A percentile compares a stretch with the other conserved stretches of the same genome.
These are phyloP conservation scores for Solioccasus polychromus DNA, from an alignment of 768 basidiomycete species.

Conservation along the genomic window DNA sequence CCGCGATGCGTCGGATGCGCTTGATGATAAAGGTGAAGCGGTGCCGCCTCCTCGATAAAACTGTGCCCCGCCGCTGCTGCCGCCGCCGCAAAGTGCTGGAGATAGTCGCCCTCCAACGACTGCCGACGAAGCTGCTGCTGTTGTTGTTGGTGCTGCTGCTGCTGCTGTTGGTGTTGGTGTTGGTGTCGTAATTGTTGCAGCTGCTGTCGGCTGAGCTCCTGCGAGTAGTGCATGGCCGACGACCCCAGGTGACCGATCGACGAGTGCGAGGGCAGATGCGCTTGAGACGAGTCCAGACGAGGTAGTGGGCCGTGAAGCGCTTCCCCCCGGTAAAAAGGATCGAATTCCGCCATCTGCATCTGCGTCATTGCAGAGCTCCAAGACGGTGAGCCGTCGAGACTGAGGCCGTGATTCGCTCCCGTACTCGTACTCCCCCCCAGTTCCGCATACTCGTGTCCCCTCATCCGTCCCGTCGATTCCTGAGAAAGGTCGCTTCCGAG, in stretches of 20 bases:
- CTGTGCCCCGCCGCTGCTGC: constrained; percentile 27
- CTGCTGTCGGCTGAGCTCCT: constrained; percentile 47
- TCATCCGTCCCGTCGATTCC: constrained; percentile 53
- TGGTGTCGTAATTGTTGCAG: constrained; percentile 36
- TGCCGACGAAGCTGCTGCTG: constrained; percentile 32
- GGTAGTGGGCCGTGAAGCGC: constrained; percentile 41
- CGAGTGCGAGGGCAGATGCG: constrained; percentile 49
- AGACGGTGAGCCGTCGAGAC: constrained; percentile 76
- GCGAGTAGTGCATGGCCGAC: constrained; percentile 40
- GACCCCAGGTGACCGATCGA: constrained; percentile 43
- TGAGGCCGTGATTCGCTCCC: constrained; percentile 74
- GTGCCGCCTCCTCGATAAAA: constrained; percentile 30
- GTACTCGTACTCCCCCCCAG: constrained; percentile 59
- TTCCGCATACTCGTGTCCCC: constrained; percentile 33
- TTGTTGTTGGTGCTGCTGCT: constrained; percentile 36
- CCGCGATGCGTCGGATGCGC: constrained; percentile 34
- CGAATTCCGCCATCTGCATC: constrained; percentile 43
- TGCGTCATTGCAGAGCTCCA: constrained; percentile 86
- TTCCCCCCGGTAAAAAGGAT: constrained; percentile 42
- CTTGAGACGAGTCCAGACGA: constrained; percentile 45
- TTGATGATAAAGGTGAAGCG: constrained; percentile 34
- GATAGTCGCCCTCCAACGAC: constrained; percentile 37
- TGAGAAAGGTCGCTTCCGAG: constrained; percentile 62
- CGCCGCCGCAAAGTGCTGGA: constrained; percentile 35
- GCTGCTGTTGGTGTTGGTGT: too few species aligned